Conservation (phyloP, 208 protist genomes). For the Entamoeba histolytica region DNA sequence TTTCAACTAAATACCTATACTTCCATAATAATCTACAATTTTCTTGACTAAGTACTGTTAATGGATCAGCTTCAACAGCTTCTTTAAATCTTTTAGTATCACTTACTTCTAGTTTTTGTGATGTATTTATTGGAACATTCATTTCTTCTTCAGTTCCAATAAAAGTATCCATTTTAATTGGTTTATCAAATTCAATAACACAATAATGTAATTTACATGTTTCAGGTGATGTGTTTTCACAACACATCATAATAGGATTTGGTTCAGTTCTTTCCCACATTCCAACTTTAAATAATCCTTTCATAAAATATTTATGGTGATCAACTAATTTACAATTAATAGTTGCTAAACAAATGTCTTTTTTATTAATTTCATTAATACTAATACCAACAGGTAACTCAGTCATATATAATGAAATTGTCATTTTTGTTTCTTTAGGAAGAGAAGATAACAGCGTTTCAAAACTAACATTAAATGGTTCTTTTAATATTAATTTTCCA, state of each 20-base stretch:
- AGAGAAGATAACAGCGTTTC: neutral
- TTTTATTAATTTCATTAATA: neutral
- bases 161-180: neutral
- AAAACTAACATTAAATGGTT: neutral
- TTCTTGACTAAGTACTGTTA: neutral
- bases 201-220: neutral
- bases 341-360: neutral
- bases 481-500: neutral
- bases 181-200: neutral
- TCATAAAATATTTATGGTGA: neutral
- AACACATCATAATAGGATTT: neutral
- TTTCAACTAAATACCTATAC: neutral
- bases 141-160: neutral
- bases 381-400: neutral
- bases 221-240: neutral
- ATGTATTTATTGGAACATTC: neutral
- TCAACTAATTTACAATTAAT: neutral
- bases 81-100: neutral
- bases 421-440: neutral
- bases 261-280: neutral
- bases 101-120: neutral
- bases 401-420: neutral
- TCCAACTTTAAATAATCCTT: neutral
- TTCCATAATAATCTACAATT: neutral
- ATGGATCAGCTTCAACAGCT: neutral